Evolutionary conservation across 2,329 filamentous ascomycete species (phyloP), one percentile per base, ranked within the genome.

Genomic region (Microdochium bolleyi): DNA sequence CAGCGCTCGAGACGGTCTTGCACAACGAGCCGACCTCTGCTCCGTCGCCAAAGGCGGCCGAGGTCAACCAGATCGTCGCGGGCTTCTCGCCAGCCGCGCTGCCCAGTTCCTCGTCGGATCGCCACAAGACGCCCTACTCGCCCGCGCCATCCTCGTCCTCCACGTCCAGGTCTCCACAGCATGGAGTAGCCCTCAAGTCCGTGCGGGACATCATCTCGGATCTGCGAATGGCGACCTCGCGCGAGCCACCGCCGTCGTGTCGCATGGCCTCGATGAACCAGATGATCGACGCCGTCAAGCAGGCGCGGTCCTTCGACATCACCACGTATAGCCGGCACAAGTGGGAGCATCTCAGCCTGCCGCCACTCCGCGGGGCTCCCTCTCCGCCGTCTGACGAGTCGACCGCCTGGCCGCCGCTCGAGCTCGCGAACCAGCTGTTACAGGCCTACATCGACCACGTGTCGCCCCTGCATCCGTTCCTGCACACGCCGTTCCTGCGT

Each of bases 361-460:
- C 52, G 46, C 52, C 52, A 13, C 49, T 54, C 14, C 52, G 51
- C 38, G 30, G 54, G 2, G 48, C 51, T 19, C 16, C 56, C 2
- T 27, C 41, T 10, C 41, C 41, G n/a, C 41, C 48, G 13, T 46
- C 51, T n/a, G 44, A 27, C 21, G 50, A 50, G 3, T 49, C 56
- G 14, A 56, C 55, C 16, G 48, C 57, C n/a, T 53, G 58, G 25
- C 54, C 55, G 24, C 54, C 60, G 2, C 19, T 54, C 24, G 55
- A 58, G 5, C 55, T 60, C 24, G 62, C 58, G 3, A 57, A 64
- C 25, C 58, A 57, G 41, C 55, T 65, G 14, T 55, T 62, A 13
- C 41, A 56, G 11, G 58, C 60, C 21, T 65, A 63, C 49, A 51
- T 63, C 11, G 55, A 57, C 48, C 57, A 63, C 48, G 60, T 63